Conservation (phyloP, 2,329 filamentous ascomycete genomes). For the Alternaria longipes region DNA sequence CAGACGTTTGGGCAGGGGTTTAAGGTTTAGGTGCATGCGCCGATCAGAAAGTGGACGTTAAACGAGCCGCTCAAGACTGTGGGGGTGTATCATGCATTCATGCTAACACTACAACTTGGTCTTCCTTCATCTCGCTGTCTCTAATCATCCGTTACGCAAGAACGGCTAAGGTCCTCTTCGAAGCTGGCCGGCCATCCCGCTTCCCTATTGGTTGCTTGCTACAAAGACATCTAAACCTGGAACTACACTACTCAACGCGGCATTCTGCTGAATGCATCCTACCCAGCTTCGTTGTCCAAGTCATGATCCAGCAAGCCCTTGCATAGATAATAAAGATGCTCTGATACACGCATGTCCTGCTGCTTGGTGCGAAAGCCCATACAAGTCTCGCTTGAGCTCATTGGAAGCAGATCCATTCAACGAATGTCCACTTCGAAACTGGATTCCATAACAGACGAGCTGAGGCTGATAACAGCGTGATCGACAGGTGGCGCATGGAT, state of each 20-base stretch:
- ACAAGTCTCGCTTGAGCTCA: not conserved
- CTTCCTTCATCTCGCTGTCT: not conserved
- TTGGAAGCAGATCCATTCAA: not conserved
- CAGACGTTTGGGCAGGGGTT: conserved; percentile 38
- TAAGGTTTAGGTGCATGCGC: conserved; percentile 46
- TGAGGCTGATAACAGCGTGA: not conserved
- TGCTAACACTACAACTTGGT: not conserved
- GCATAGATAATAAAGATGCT: not conserved
- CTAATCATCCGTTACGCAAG: not conserved
- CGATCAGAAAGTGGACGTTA: conserved; percentile 32
- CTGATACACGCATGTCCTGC: not conserved
- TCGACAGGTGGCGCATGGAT: not conserved
- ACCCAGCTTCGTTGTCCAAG: not conserved
- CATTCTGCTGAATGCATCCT: not conserved
- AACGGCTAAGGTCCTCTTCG: not conserved
- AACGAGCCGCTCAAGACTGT: conserved; percentile 6
- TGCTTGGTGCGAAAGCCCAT: not conserved
- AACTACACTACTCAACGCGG: not conserved
- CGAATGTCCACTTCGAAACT: not conserved
- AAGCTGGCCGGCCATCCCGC: not conserved
- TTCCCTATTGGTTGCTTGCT: not conserved
- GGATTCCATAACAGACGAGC: not conserved
- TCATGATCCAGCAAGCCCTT: not conserved
- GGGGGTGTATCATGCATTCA: conserved; percentile 1
- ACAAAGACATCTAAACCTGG: not conserved